Conservation (phyloP, 805 yeast genomes). For the Jamesozyma gamospora region DNA sequence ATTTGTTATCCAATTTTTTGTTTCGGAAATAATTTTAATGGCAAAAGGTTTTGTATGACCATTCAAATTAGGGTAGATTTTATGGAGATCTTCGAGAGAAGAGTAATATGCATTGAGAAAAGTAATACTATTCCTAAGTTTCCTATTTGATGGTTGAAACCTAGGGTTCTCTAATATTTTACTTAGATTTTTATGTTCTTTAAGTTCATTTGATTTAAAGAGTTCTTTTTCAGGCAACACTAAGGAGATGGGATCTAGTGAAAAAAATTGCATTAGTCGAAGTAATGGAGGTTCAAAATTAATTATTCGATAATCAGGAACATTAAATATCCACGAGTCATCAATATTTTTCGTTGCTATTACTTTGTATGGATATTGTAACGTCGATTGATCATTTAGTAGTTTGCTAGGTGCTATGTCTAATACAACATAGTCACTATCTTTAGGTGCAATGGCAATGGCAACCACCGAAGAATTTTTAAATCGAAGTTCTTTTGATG, state of each 20-base stretch:
- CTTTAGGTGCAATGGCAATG: constrained; percentile 10
- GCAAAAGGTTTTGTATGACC: background rate
- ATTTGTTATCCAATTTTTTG: constrained; percentile 1
- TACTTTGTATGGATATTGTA: constrained; percentile 9
- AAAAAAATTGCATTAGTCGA: constrained; percentile 62
- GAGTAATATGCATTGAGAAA: constrained; percentile 18
- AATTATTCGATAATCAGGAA: constrained; percentile 29
- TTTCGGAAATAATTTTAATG: background rate
- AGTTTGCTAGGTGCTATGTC: constrained; percentile 7
- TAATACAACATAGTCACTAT: constrained; percentile 18
- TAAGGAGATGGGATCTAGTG: constrained; percentile 62
- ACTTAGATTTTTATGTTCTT: constrained; percentile 5
- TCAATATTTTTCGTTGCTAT: constrained; percentile 1
- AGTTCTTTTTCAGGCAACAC: constrained; percentile 33
- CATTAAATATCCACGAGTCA: constrained; percentile 6
- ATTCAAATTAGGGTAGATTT: constrained; percentile 7
- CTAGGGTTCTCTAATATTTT: constrained; percentile 9
- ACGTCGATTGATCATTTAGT: background rate
- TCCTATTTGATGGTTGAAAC: constrained; percentile 7
- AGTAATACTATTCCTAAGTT: constrained; percentile 11
- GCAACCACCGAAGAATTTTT: constrained; percentile 6
- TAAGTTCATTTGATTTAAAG: constrained; percentile 7
- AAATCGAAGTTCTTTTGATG: background rate
- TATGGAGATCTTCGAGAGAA: constrained; percentile 13
- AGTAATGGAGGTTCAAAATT: constrained; percentile 66